Conservation (phyloP, 2,329 filamentous ascomycete genomes). For the Ophiostoma australiae region DNA sequence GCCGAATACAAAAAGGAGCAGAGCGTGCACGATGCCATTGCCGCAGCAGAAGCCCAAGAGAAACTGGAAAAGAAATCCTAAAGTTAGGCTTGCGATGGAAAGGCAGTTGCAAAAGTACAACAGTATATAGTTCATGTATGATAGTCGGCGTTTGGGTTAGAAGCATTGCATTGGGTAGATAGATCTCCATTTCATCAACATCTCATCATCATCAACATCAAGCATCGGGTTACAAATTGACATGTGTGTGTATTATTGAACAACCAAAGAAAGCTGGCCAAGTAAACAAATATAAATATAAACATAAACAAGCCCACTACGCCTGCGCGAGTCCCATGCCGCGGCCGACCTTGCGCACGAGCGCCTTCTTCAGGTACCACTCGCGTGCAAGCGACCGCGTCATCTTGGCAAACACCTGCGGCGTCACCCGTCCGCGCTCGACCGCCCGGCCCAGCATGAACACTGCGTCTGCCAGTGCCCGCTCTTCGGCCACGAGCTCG, state of each 20-base stretch:
- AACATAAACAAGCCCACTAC: neutral
- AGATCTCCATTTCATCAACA: neutral
- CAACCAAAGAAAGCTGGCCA: neutral
- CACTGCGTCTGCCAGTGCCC: slow-evolving; percentile 78
- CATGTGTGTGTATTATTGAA: too few species aligned
- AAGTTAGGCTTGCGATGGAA: neutral
- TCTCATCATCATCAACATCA: neutral
- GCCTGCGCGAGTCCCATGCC: slow-evolving; percentile 62
- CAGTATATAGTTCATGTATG: neutral
- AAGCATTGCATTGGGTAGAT: neutral
- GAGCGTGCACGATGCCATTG: slow-evolving; percentile 55
- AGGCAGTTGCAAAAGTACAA: neutral
- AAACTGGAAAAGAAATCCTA: neutral
- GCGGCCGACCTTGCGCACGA: slow-evolving; percentile 69
- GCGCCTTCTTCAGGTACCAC: slow-evolving; percentile 77
- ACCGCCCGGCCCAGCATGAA: slow-evolving; percentile 74
- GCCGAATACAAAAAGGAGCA: slow-evolving; percentile 87
- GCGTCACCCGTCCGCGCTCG: slow-evolving; percentile 64
- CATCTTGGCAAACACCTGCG: slow-evolving; percentile 72
- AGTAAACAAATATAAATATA: neutral
- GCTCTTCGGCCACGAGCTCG: slow-evolving; percentile 80
- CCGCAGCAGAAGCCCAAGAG: slow-evolving; percentile 11
- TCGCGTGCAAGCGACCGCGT: slow-evolving; percentile 70
- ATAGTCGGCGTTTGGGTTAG: neutral
- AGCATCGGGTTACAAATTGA: too few species aligned